Evolutionary conservation across 495 filamentous ascomycete genomes (phyloP).

Genomic region (Talaromyces adpressus): DNA sequence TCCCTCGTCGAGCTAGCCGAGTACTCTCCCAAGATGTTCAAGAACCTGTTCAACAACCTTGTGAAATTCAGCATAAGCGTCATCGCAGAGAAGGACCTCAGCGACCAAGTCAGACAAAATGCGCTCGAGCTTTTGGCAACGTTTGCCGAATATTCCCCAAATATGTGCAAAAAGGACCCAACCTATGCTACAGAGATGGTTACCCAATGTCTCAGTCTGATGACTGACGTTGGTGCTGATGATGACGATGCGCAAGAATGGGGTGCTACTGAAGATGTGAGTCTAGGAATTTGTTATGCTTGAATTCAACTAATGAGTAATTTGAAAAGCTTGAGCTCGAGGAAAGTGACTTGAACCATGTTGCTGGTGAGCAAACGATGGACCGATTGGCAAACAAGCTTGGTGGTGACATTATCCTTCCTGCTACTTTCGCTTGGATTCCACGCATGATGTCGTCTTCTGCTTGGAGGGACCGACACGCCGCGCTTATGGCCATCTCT

Average conservation of each 20-base stretch:
- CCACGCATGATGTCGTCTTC: slow-evolving; percentile 95
- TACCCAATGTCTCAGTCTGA: slow-evolving; percentile 93
- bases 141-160: slow-evolving; percentile 89
- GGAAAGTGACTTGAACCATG: slow-evolving; percentile 95
- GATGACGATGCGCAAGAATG: slow-evolving; percentile 94
- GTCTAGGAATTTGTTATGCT: slow-evolving; percentile 19
- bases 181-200: slow-evolving; percentile 94
- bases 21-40: slow-evolving; percentile 92
- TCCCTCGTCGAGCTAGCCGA: slow-evolving; percentile 92
- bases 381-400: slow-evolving; percentile 96
- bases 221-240: slow-evolving; percentile 97
- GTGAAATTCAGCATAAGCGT: slow-evolving; percentile 89
- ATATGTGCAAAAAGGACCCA: slow-evolving; percentile 89
- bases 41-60: slow-evolving; percentile 77
- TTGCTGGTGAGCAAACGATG: slow-evolving; percentile 98
- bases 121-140: slow-evolving; percentile 96
- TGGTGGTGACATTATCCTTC: slow-evolving; percentile 76
- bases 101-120: slow-evolving; percentile 85
- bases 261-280: slow-evolving; percentile 85
- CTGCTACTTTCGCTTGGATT: slow-evolving; percentile 94
- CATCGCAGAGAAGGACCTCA: slow-evolving; percentile 91
- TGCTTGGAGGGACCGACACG: slow-evolving; percentile 92
- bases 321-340: slow-evolving; percentile 69
- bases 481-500: slow-evolving; percentile 97
- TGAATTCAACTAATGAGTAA: slow-evolving; percentile 12